Percentiles rank a stretch among this genome's conserved stretches.
These are phyloP conservation scores for Massariosphaeria phaeospora DNA, from an alignment of 495 filamentous ascomycete species.

Conservation along the genomic window DNA sequence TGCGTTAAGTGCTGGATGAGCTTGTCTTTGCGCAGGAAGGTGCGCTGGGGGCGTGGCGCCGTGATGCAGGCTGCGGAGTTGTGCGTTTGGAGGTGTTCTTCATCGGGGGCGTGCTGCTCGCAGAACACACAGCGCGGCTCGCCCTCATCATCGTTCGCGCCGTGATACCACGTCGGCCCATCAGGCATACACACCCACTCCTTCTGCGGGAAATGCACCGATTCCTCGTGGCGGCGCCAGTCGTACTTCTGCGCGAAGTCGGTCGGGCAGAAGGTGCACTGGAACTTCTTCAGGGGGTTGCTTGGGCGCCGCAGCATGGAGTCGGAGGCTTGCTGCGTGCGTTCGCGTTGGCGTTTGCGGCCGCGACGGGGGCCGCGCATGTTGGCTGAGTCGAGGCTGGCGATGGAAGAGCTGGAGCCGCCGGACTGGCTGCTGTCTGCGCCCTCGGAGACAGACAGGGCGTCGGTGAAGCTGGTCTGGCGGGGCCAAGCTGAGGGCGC, in stretches of 20 bases:
- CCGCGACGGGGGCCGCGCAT: conserved; percentile 21
- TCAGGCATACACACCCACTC: conserved; percentile 28
- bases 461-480: conserved; percentile 1
- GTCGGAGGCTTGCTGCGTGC: neutral
- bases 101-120: neutral
- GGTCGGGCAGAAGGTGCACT: conserved; percentile 26
- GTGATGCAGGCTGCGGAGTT: conserved; percentile 6
- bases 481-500: neutral
- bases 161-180: conserved; percentile 10
- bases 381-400: conserved; percentile 22
- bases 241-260: conserved; percentile 30
- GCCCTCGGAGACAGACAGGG: conserved; percentile 12
- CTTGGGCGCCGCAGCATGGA: conserved; percentile 8
- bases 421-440: conserved; percentile 16
- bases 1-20: conserved; percentile 22
- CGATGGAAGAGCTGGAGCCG: conserved; percentile 16
- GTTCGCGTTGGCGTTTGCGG: conserved; percentile 23
- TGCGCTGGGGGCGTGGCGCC: neutral
- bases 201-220: conserved; percentile 29
- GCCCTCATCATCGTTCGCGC: neutral
- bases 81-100: conserved; percentile 14
- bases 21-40: conserved; percentile 30
- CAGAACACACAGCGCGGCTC: conserved; percentile 14
- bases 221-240: conserved; percentile 32
- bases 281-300: conserved; percentile 17